phyloP scores from a whole-genome alignment of 805 yeast species.

The Hanseniaspora lindneri region DNA sequence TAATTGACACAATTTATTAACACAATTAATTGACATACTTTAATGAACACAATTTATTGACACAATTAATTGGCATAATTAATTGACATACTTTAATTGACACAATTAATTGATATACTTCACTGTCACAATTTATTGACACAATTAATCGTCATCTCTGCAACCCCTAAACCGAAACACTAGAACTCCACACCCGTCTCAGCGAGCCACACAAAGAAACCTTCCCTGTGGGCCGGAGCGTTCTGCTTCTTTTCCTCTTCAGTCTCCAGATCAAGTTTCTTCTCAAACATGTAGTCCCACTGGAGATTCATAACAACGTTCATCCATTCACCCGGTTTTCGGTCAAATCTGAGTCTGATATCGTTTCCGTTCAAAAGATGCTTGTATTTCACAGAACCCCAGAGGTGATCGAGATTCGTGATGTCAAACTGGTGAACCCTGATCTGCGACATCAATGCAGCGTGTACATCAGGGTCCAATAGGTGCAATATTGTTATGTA shows the following conservation, averaged over 20 bases:
- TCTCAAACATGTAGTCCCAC: constrained; percentile 3
- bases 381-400: constrained; percentile 30
- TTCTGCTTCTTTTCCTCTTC: constrained; percentile 69
- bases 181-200: not conserved
- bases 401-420: not conserved
- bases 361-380: constrained; percentile 70
- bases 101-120: no score
- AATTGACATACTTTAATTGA: no score
- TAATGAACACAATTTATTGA: no score
- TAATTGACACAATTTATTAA: no score
- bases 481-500: not conserved
- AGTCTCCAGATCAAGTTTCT: constrained; percentile 27
- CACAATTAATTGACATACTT: no score
- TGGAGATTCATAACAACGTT: constrained; percentile 36
- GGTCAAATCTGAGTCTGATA: constrained; percentile 38
- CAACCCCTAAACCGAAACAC: not conserved
- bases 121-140: no score
- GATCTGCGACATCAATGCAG: not conserved
- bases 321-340: constrained; percentile 86
- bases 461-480: not conserved
- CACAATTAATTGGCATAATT: no score
- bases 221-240: constrained; percentile 43
- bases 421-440: not conserved
- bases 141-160: no score
- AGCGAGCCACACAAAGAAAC: constrained; percentile 39